Conservation (phyloP, 2,329 filamentous ascomycete genomes). For the Aureobasidium sp. region DNA sequence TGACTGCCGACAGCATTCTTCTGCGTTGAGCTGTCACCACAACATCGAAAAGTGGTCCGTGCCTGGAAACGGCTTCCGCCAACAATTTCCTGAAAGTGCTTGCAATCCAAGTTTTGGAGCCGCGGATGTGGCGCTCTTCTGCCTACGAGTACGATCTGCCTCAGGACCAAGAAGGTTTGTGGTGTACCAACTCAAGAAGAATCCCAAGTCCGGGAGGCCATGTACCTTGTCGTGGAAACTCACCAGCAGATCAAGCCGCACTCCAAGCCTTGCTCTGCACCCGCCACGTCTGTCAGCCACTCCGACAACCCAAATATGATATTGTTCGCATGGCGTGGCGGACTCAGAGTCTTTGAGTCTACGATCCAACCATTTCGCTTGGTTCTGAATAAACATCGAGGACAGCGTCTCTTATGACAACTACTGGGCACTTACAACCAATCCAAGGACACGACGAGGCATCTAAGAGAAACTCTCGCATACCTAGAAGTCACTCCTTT, state of each 20-base stretch:
- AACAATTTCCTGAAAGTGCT: conserved; percentile 5
- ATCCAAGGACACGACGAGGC: background rate
- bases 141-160: background rate
- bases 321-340: background rate
- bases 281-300: background rate
- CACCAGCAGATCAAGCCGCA: background rate
- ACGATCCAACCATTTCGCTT: background rate
- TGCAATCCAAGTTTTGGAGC: background rate
- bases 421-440: background rate
- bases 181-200: background rate
- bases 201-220: background rate
- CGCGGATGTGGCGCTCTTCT: background rate
- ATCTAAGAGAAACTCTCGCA: background rate
- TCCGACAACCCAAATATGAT: background rate
- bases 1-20: conserved; percentile 1
- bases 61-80: background rate
- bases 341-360: background rate
- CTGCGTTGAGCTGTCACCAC: background rate
- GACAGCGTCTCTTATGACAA: too few relatives aligned
- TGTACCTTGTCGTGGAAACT: background rate
- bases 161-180: background rate
- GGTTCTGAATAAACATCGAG: background rate
- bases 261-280: background rate
- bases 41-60: conserved; percentile 1
- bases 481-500: background rate